phyloP scores from a whole-genome alignment of 768 basidiomycete species.

The Leccinum subtestaceum region DNA sequence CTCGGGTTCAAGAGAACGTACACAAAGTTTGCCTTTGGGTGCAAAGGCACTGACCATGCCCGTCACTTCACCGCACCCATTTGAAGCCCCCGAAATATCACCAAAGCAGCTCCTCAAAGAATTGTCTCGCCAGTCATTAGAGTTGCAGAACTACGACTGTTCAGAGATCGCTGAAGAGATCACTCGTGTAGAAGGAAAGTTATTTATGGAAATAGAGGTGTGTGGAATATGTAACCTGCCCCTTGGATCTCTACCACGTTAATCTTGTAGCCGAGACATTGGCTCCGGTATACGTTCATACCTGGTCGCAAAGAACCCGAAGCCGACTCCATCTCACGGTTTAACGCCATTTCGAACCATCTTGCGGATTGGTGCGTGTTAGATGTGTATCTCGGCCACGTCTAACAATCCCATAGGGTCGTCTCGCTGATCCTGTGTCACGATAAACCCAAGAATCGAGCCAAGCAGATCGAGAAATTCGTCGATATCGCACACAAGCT shows the following conservation, averaged over 20 bases:
- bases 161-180: conserved; percentile 82
- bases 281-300: conserved; percentile 76
- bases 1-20: conserved; percentile 53
- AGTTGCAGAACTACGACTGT: conserved; percentile 54
- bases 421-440: conserved; percentile 88
- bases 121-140: conserved; percentile 55
- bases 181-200: conserved; percentile 64
- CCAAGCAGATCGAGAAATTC: conserved; percentile 84
- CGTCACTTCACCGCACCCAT: conserved; percentile 24
- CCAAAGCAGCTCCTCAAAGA: conserved; percentile 63
- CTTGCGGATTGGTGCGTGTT: conserved; percentile 72
- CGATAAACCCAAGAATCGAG: conserved; percentile 70
- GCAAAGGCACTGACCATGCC: conserved; percentile 43
- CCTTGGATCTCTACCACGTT: background rate
- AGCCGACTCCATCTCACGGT: conserved; percentile 67
- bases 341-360: conserved; percentile 78
- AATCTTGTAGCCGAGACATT: conserved; percentile 71
- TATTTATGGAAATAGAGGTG: conserved; percentile 79
- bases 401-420: conserved; percentile 56
- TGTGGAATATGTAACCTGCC: conserved; percentile 14
- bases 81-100: conserved; percentile 39
- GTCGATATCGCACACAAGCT: conserved; percentile 80
- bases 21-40: conserved; percentile 61
- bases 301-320: conserved; percentile 63
- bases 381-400: background rate